Evolutionary conservation across 2,329 filamentous ascomycete genomes (phyloP).

Genomic region (Endoconidiophora laricicola): DNA sequence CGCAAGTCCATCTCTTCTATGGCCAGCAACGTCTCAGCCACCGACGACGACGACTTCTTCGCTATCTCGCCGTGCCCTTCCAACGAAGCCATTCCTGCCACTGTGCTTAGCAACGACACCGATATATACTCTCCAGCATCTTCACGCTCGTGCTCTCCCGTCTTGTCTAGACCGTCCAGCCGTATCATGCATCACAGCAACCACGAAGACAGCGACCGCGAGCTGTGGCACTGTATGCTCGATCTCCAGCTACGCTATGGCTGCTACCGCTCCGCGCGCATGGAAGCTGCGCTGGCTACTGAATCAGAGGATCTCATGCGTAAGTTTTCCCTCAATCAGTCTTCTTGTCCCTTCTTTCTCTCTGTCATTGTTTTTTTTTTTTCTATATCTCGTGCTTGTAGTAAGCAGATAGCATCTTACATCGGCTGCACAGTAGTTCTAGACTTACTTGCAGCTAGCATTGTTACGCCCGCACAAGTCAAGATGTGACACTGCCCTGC

Average conservation of each 20-base stretch:
- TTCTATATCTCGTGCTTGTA: background rate
- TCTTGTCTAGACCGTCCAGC: background rate
- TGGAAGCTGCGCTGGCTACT: constrained; percentile 29
- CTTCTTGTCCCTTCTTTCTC: background rate
- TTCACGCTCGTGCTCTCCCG: background rate
- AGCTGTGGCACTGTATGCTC: constrained; percentile 33
- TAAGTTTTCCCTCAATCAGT: constrained; percentile 18
- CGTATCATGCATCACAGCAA: background rate
- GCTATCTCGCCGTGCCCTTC: constrained; percentile 10
- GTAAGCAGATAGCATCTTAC: background rate
- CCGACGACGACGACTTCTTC: constrained; percentile 10
- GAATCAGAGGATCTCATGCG: constrained; percentile 27
- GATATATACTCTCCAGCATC: constrained; percentile 5
- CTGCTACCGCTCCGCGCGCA: constrained; percentile 33
- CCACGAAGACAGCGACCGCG: constrained; percentile 11
- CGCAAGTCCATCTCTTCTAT: constrained; percentile 7
- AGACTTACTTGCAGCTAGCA: background rate
- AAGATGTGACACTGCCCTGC: too few relatives aligned
- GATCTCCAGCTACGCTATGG: constrained; percentile 29
- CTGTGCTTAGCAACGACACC: background rate
- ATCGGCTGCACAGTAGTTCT: background rate
- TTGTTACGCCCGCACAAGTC: background rate
- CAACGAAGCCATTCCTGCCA: background rate
- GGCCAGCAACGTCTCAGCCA: background rate
- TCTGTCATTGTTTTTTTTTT: background rate